Evolutionary conservation across 192 early-diverging fungal species (phyloP), one percentile per base, ranked within the genome.

Genomic region (Allomyces arbusculus): DNA sequence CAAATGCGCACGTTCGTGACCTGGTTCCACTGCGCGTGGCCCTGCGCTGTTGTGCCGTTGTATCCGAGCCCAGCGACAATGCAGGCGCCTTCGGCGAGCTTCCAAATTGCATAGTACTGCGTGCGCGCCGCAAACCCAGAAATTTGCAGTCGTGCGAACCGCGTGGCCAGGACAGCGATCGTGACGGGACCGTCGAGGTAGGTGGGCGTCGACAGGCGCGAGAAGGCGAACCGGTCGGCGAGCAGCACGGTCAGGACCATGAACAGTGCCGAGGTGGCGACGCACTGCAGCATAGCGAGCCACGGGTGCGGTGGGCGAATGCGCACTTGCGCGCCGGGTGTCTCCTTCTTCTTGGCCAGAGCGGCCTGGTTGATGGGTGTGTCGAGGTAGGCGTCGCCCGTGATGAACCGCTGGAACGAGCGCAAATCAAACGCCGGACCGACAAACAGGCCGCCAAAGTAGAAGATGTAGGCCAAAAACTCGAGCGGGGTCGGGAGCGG

Each of bases 51-150:
- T 24, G 82, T 75, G 63, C 72, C 69, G 69, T 84, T 84, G 69
- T 85, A 94, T 4, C 90, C 90, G 63, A 96, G 79, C 12, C 92
- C 91, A 33, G 83, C 77, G 40, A 96, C 65, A 7, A 86, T 79
- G 67, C 91, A 93, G 1, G 87, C 84, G 8, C 86, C 88, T 75
- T 96, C 91, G 55, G 90, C 79, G 68, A 96, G 74, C 65, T 88
- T 84, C 91, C 91, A 98, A n/a, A 87, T 90, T 0, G 80, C 76
- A 72, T 98, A 98, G 78, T 87, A 98, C 65, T 89, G 89, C 25
- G 82, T 73, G 22, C 91, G 82, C 3, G 84, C 79, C 28, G 76
- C 72, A 64, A 86, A 71, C 9, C 81, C 83, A 9, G 81, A 75
- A 3, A 85, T 40, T 64, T 83, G 78, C 40, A 93, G 68, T 64